Evolutionary conservation across 208 protist genomes (phyloP), one percentile per base, ranked within the genome.

Genomic region (Leishmania aethiopica): DNA sequence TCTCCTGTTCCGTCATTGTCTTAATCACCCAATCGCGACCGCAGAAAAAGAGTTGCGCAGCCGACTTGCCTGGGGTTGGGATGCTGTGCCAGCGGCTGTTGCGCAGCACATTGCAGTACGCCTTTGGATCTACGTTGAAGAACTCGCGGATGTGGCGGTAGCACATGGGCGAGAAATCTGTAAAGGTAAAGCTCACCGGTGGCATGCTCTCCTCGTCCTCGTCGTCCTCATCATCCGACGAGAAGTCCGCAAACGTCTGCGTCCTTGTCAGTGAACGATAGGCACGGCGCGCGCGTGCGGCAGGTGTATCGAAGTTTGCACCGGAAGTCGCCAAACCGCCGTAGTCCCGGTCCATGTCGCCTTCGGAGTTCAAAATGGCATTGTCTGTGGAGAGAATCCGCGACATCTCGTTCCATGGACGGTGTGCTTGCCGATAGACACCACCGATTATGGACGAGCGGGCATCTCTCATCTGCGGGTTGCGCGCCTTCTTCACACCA

Each of bases 1-100:
- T 96, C 87, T 99, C 97, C 76, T 91, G 79, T 28, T 89, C 84
- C 19, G 89, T 98, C 95, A 98, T 98, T 25, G 95, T 99, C 87
- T 99, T 99, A 78, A 99, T 95, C 49, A 99, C 93, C 91, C 93
- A 99, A 85, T 97, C 88, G 15, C 92, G 90, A 17, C 93, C 95
- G 67, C 95, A 98, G 86, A 98, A 99, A 82, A 97, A 99, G 15
- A 99, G 89, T 60, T 95, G 93, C 11, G 96, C 92, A 22, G 89
- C 89, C 3, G 94, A 97, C 87, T 98, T 98, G 72, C 95, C 96
- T 0, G 96, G 94, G 0, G 95, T 97, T 5, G 93, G 94, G 60
- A 96, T 94, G 86, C 95, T 98, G 76, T 94, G 92, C 93, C 96
- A 98, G 62, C 85, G 84, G 60, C 92, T 96, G 73, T 87, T 84